phyloP scores from a whole-genome alignment of 169 alveolate genomes.

The Plasmodium blacklocki region DNA sequence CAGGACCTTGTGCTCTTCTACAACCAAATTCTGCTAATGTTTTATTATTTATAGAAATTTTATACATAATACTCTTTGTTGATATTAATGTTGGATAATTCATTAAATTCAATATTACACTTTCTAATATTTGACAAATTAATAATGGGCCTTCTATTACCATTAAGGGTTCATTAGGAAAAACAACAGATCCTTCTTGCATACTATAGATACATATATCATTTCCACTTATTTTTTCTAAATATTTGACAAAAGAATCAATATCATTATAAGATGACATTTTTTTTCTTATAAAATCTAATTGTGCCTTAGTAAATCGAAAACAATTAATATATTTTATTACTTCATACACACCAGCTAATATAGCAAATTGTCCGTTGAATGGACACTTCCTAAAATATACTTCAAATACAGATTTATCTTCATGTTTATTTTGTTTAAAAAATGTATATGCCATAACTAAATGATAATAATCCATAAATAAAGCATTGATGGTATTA shows the following conservation, averaged over 20 bases:
- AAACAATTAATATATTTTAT: conserved; percentile 83
- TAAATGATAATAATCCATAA: conserved; percentile 68
- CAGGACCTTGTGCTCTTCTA: conserved; percentile 94
- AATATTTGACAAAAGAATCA: conserved; percentile 26
- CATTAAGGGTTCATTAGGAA: conserved; percentile 90
- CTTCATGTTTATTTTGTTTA: conserved; percentile 82
- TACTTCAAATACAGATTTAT: conserved; percentile 89
- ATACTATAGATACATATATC: conserved; percentile 37
- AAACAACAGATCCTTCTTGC: conserved; percentile 89
- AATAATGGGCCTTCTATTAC: conserved; percentile 92
- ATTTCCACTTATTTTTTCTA: conserved; percentile 27
- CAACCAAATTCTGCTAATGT: conserved; percentile 90
- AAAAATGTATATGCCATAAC: conserved; percentile 69
- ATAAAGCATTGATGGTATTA: conserved; percentile 55
- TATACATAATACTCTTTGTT: conserved; percentile 84
- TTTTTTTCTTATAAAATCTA: conserved; percentile 81
- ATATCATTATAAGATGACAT: conserved; percentile 62
- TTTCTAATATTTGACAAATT: conserved; percentile 90
- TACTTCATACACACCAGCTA: conserved; percentile 89
- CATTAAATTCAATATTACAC: conserved; percentile 88
- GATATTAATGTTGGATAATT: conserved; percentile 91
- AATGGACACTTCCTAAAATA: conserved; percentile 92
- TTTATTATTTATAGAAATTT: conserved; percentile 78
- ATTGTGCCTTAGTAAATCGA: conserved; percentile 86
- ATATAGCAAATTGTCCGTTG: conserved; percentile 88